Base-by-base conservation (phyloP, 139 green algal genomes). In the Micromonas pusilla region DNA sequence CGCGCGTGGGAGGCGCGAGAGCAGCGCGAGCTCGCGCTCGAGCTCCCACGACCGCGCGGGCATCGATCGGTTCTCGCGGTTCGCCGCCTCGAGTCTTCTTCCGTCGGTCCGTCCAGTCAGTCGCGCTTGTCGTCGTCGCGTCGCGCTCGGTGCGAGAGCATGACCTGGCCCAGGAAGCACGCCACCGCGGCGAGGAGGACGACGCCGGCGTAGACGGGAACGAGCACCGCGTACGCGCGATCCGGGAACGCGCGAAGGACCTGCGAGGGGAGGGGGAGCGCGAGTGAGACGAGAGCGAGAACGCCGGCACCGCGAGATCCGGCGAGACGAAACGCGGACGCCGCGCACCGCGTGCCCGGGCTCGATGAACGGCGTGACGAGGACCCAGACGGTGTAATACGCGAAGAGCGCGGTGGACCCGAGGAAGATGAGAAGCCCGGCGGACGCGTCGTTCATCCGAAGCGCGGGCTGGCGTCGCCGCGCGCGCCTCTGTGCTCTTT, bases 291-390 rank as follows among this genome's bases (percentile, higher is more conserved):
- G n/a, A n/a, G n/a, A n/a, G n/a, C 30, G 73, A 81, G n/a, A 81
- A 71, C 3, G 60, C 65, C 0, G 80, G 63, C 19, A 87, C 84
- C 25, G 91, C 87, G 3, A 81, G 2, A 0, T 52, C 20, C 19
- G 19, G 52, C 52, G 52, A n/a, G n/a, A n/a, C n/a, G n/a, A n/a
- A n/a, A n/a, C n/a, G n/a, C n/a, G n/a, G n/a, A n/a, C n/a, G 9
- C 4, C 28, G 13, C 84, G 75, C 16, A 86, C 20, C 2, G 79
- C 73, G 53, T 90, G 87, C 25, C 66, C 80, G 1, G 52, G 32
- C n/a, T 91, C 85, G 3, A 91, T 81, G 36, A 91, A 90, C 2
- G 87, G 87, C 68, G 81, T 85, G 5, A 86, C 73, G 4, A 91
- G 77, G 1, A 90, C 64, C 87, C 86, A 91, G 37, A 83, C 34